These are phyloP conservation scores for Apium graveolens DNA, from an alignment of 129 eudicot species.

Conservation along the genomic window DNA sequence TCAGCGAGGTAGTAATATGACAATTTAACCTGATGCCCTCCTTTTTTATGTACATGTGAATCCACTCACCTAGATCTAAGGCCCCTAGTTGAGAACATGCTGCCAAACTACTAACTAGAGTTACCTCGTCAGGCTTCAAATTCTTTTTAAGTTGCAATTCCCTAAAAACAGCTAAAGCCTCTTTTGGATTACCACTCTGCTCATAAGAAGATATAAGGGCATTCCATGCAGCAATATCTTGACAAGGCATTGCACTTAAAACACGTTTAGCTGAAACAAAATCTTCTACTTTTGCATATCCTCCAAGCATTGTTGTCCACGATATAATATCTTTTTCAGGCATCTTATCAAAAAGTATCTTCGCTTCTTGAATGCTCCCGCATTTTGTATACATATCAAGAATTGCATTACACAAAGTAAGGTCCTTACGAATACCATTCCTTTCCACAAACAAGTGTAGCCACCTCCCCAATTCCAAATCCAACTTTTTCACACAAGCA, in stretches of 20 bases:
- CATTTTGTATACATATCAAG: conserved; percentile 76
- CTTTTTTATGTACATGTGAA: conserved; percentile 59
- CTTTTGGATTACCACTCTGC: conserved; percentile 56
- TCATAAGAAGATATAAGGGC: conserved; percentile 67
- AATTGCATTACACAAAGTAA: conserved; percentile 45
- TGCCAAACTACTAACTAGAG: conserved; percentile 46
- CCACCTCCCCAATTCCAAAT: conserved; percentile 46
- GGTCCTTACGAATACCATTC: conserved; percentile 29
- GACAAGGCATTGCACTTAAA: conserved; percentile 44
- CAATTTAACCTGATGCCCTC: conserved; percentile 32
- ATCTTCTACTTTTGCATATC: conserved; percentile 54
- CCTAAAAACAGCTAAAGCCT: conserved; percentile 57
- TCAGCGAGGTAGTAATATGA: conserved; percentile 44
- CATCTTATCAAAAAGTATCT: conserved; percentile 48
- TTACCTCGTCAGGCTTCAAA: conserved; percentile 46
- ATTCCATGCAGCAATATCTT: conserved; percentile 72
- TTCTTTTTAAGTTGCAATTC: conserved; percentile 40
- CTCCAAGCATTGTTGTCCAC: conserved; percentile 64
- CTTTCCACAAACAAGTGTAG: conserved; percentile 42
- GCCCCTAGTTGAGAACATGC: conserved; percentile 80
- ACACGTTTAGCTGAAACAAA: conserved; percentile 39
- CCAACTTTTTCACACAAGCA: conserved; percentile 51
- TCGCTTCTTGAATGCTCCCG: conserved; percentile 51
- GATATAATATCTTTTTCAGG: conserved; percentile 50
- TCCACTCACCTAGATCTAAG: conserved; percentile 52